Evolutionary conservation across 495 filamentous ascomycete genomes (phyloP).

Genomic region (Aspergillus nidulans): DNA sequence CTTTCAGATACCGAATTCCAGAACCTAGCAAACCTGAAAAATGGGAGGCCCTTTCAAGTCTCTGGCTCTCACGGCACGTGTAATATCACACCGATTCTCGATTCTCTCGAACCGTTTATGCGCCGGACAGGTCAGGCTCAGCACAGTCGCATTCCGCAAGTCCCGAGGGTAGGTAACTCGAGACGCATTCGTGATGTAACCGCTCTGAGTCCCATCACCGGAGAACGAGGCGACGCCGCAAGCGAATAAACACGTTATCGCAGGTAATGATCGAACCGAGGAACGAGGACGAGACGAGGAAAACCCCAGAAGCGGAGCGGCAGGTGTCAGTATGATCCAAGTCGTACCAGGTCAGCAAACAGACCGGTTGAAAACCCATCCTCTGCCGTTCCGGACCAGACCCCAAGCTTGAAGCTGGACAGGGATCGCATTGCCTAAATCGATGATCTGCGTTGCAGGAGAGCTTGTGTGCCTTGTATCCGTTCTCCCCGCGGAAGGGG

Average conservation of each 20-base stretch:
- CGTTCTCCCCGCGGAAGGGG: slow-evolving; percentile 4
- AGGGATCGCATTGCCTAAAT: slow-evolving; percentile 10
- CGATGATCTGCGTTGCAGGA: slow-evolving; percentile 14
- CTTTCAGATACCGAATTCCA: neutral
- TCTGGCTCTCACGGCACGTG: neutral
- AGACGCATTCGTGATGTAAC: slow-evolving; percentile 13
- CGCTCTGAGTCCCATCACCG: neutral
- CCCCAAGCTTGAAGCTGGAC: neutral
- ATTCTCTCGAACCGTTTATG: too few species aligned
- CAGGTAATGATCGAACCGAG: neutral
- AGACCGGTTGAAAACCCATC: slow-evolving; percentile 15
- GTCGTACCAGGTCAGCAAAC: slow-evolving; percentile 8
- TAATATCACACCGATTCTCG: neutral
- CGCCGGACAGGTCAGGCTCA: neutral
- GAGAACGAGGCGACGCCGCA: neutral
- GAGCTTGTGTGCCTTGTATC: neutral
- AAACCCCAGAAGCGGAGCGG: neutral
- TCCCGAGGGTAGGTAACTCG: slow-evolving; percentile 12
- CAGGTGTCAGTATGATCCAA: neutral
- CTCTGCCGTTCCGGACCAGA: slow-evolving; percentile 11
- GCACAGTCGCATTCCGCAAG: slow-evolving; percentile 18
- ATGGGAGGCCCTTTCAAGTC: neutral
- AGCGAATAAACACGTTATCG: neutral
- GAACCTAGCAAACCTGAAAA: neutral
- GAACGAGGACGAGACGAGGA: too few species aligned